Conservation (phyloP, 805 yeast genomes). For the Ogataea parapolymorpha region DNA sequence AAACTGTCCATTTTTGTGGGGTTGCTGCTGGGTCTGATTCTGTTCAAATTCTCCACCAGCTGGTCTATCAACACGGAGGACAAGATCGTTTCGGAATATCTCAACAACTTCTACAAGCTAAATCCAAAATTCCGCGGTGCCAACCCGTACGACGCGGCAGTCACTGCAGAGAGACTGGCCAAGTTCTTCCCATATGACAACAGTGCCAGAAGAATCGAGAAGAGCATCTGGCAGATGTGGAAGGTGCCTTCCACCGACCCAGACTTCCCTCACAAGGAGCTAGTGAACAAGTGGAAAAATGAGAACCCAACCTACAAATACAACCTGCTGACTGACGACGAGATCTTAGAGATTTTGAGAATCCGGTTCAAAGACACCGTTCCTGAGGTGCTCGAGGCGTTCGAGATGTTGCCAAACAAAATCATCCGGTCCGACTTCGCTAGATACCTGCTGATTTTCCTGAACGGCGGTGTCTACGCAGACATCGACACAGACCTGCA, state of each 20-base stretch:
- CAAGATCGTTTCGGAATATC: slow-evolving; percentile 26
- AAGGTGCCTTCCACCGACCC: slow-evolving; percentile 33
- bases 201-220: slow-evolving; percentile 32
- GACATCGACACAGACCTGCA: slow-evolving; percentile 58
- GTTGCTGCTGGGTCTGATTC: slow-evolving; percentile 24
- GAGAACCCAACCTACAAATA: slow-evolving; percentile 34
- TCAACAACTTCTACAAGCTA: slow-evolving; percentile 30
- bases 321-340: slow-evolving; percentile 32
- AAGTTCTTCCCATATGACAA: slow-evolving; percentile 33
- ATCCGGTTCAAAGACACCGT: slow-evolving; percentile 32
- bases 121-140: slow-evolving; percentile 34
- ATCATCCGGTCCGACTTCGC: slow-evolving; percentile 53
- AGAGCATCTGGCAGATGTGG: slow-evolving; percentile 36
- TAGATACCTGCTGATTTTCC: slow-evolving; percentile 49
- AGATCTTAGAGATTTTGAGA: slow-evolving; percentile 28
- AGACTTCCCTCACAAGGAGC: slow-evolving; percentile 33
- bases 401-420: slow-evolving; percentile 50
- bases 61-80: slow-evolving; percentile 28
- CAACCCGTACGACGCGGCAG: slow-evolving; percentile 32
- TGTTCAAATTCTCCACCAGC: slow-evolving; percentile 26
- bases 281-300: slow-evolving; percentile 33
- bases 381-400: slow-evolving; percentile 56
- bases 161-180: slow-evolving; percentile 30
- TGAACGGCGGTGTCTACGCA: slow-evolving; percentile 59
- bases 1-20: slow-evolving; percentile 27